Conservation (phyloP, 2,329 filamentous ascomycete genomes). For the Elsinoe necatrix region DNA sequence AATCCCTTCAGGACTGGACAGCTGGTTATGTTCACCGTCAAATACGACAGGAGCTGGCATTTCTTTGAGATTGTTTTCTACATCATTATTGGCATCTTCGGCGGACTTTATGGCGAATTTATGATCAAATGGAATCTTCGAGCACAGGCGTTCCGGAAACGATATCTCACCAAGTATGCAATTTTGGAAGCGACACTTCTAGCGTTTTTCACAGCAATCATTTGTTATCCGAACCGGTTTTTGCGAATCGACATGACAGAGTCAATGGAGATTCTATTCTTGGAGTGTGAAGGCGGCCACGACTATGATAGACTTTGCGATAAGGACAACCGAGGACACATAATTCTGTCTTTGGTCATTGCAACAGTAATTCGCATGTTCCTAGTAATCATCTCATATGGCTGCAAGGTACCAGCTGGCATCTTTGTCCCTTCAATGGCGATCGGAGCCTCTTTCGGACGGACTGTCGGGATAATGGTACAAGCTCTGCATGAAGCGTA, state of each 20-base stretch:
- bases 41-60: slow-evolving; percentile 93
- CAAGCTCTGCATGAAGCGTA: slow-evolving; percentile 80
- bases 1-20: slow-evolving; percentile 96
- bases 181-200: slow-evolving; percentile 79
- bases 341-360: slow-evolving; percentile 66
- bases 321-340: slow-evolving; percentile 62
- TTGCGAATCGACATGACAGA: slow-evolving; percentile 97
- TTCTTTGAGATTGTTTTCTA: slow-evolving; percentile 96
- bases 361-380: slow-evolving; percentile 75
- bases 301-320: slow-evolving; percentile 90
- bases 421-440: slow-evolving; percentile 99
- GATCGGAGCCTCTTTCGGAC: slow-evolving; percentile 85
- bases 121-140: slow-evolving; percentile 97
- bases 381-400: slow-evolving; percentile 90
- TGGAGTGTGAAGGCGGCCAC: slow-evolving; percentile 81
- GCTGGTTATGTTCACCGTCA: slow-evolving; percentile 97
- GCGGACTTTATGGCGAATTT: slow-evolving; percentile 88
- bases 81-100: slow-evolving; percentile 82
- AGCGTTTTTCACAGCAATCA: slow-evolving; percentile 71
- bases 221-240: slow-evolving; percentile 97
- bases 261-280: slow-evolving; percentile 96
- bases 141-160: slow-evolving; percentile 86
- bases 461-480: slow-evolving; percentile 89
- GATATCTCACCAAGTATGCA: slow-evolving; percentile 75
- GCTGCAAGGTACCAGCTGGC: slow-evolving; percentile 93